Evolutionary conservation across 768 basidiomycete genomes (phyloP), one percentile per base, ranked within the genome.

Genomic region (Kwoniella sp.): DNA sequence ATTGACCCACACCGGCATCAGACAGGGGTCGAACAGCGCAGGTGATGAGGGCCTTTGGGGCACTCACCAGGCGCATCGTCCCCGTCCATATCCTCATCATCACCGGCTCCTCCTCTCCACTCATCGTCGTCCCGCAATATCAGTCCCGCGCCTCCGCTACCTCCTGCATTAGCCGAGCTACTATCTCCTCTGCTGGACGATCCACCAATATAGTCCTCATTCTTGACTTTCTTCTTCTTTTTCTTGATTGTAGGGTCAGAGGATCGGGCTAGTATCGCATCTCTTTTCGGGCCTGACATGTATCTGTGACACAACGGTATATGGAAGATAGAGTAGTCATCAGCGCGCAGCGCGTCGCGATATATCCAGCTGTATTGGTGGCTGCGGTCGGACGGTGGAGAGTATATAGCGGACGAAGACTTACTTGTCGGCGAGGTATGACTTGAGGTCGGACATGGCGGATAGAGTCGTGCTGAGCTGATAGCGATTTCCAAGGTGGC

Each of bases 231-330:
- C 81, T 90, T 92, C 84, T 91, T 92, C 77, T 85, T 85, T 0
- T 75, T 76, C 54, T 71, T 74, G 4, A 72, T 45, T 0, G 55
- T 63, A 13, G 71, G 71, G 22, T 79, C 78, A 83, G 82, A 83
- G 0, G 85, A 79, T 51, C 87, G 86, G 2, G 93, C 84, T 8
- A 97, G 84, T 68, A 98, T 98, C 5, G 92, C 93, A 71, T 97
- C 95, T 1, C 94, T 93, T 75, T 97, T 98, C 0, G 92, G 87
- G 0, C 95, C 95, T 4, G 93, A 88, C 93, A 97, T 95, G 83
- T 98, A 98, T 68, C 78, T 76, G n/a, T n/a, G n/a, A n/a, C n/a
- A n/a, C n/a, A 22, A 9, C 11, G 41, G 13, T 23, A n/a, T 37
- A 38, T 41, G 15, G 2, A 4, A n/a, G 9, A 60, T 50, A 9